phyloP scores from a whole-genome alignment of 2,329 filamentous ascomycete genomes.

The Diaporthe humulicola region DNA sequence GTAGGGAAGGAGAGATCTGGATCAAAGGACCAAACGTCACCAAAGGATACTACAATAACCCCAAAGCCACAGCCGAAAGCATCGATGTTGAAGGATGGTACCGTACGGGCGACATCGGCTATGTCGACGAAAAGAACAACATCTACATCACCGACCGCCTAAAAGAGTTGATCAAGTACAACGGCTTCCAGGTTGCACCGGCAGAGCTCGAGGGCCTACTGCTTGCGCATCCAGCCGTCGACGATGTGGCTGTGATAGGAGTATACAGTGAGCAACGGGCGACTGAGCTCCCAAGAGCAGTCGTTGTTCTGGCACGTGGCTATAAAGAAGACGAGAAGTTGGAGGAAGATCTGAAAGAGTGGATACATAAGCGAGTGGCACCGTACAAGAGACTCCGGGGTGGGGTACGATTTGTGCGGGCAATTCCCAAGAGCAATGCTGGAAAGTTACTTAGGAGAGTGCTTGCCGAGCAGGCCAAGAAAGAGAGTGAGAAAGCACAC shows the following conservation, averaged over 20 bases:
- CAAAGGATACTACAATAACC: slow-evolving; percentile 71
- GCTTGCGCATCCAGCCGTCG: slow-evolving; percentile 15
- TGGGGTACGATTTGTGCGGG: slow-evolving; percentile 75
- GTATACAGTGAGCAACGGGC: slow-evolving; percentile 56
- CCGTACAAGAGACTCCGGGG: slow-evolving; percentile 76
- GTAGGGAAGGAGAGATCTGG: slow-evolving; percentile 38
- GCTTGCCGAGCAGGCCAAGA: background rate
- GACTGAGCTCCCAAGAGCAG: slow-evolving; percentile 78
- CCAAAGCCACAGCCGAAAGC: slow-evolving; percentile 64
- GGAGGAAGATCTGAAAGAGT: slow-evolving; percentile 41
- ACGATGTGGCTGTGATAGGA: slow-evolving; percentile 44
- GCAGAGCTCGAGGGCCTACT: slow-evolving; percentile 30
- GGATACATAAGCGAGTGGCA: slow-evolving; percentile 53
- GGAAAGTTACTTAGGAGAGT: slow-evolving; percentile 51
- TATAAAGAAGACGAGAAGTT: slow-evolving; percentile 54
- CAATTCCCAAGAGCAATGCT: slow-evolving; percentile 77
- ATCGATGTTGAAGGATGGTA: slow-evolving; percentile 68
- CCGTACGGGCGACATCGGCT: slow-evolving; percentile 63
- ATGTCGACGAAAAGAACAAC: slow-evolving; percentile 53
- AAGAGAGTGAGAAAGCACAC: background rate
- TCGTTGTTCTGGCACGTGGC: slow-evolving; percentile 64
- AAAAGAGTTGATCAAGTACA: slow-evolving; percentile 50
- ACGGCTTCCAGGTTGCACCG: slow-evolving; percentile 29
- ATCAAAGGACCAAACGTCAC: slow-evolving; percentile 69
- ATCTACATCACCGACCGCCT: slow-evolving; percentile 68